phyloP scores from a whole-genome alignment of 2,329 filamentous ascomycete species.

The Xylaria sp. region DNA sequence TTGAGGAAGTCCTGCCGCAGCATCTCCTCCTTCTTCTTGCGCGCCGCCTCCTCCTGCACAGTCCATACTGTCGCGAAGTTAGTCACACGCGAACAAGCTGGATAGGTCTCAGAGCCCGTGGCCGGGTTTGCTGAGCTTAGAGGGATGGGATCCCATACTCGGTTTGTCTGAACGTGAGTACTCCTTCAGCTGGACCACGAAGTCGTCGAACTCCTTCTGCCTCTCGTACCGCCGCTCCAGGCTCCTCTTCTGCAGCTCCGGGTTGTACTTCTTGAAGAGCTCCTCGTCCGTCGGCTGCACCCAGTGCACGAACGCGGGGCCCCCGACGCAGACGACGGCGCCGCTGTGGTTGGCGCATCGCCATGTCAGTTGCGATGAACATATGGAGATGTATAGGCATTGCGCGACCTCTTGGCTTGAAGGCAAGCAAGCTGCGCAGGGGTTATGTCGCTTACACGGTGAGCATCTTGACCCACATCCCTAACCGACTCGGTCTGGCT shows the following conservation, averaged over 20 bases:
- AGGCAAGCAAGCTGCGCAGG: conserved; percentile 10
- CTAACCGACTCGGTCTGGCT: conserved; percentile 57
- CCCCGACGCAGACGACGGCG: conserved; percentile 73
- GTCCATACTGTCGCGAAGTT: conserved; percentile 45
- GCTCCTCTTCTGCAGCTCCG: conserved; percentile 86
- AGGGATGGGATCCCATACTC: conserved; percentile 58
- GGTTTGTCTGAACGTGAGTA: conserved; percentile 90
- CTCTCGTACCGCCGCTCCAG: conserved; percentile 76
- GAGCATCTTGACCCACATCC: conserved; percentile 70
- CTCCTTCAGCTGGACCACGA: conserved; percentile 81
- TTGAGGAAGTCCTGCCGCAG: conserved; percentile 39
- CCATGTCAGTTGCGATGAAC: not conserved
- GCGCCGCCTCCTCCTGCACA: conserved; percentile 45
- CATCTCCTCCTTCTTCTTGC: conserved; percentile 40
- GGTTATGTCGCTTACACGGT: conserved; percentile 57
- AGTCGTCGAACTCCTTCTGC: conserved; percentile 87
- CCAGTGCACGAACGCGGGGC: conserved; percentile 81
- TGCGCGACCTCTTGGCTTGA: not conserved
- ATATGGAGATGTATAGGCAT: not conserved
- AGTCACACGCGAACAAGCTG: conserved; percentile 13
- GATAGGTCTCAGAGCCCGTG: too few relatives aligned
- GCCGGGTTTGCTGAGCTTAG: too few relatives aligned
- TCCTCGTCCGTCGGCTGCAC: conserved; percentile 87
- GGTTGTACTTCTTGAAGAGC: conserved; percentile 89
- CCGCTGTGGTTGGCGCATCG: conserved; percentile 58